Evolutionary conservation across 345 rosid species (phyloP).

Genomic region (Limnanthes douglasii): DNA sequence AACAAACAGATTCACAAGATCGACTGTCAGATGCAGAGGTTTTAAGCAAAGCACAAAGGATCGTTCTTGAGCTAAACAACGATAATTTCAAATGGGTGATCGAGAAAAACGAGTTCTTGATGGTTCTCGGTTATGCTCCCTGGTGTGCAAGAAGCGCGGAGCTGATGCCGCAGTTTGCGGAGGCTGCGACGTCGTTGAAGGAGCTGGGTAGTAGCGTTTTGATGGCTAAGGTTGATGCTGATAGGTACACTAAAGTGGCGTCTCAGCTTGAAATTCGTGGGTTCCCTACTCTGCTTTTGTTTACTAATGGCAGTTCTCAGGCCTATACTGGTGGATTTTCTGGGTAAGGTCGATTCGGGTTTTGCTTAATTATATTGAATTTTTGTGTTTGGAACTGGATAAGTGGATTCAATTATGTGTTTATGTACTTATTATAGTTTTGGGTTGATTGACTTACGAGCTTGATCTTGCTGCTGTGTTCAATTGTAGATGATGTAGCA

Average conservation of each 20-base stretch:
- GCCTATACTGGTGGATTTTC: conserved; percentile 61
- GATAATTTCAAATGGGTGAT: conserved; percentile 35
- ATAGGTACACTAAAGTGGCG: conserved; percentile 55
- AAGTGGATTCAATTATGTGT: too few relatives aligned
- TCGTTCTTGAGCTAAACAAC: conserved; percentile 50
- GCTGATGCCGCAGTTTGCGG: conserved; percentile 75
- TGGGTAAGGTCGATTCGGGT: conserved; percentile 28
- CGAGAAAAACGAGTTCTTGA: conserved; percentile 41
- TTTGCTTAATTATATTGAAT: not conserved
- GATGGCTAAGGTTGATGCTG: conserved; percentile 85
- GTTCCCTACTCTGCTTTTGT: conserved; percentile 69
- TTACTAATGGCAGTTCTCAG: conserved; percentile 56
- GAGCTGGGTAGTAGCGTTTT: conserved; percentile 41
- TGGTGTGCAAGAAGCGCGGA: conserved; percentile 89
- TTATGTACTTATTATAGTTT: not conserved
- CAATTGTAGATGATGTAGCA: too few relatives aligned
- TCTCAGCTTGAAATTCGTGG: conserved; percentile 50
- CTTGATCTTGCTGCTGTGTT: too few relatives aligned
- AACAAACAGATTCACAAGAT: conserved; percentile 12
- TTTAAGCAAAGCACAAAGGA: conserved; percentile 61
- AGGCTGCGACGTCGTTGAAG: conserved; percentile 62
- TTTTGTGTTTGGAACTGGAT: not conserved
- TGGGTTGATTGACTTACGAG: too few relatives aligned
- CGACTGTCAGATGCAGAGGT: conserved; percentile 58
- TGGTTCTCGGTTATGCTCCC: conserved; percentile 79